phyloP scores from a whole-genome alignment of 768 basidiomycete genomes.

The Suillus clintonianus region DNA sequence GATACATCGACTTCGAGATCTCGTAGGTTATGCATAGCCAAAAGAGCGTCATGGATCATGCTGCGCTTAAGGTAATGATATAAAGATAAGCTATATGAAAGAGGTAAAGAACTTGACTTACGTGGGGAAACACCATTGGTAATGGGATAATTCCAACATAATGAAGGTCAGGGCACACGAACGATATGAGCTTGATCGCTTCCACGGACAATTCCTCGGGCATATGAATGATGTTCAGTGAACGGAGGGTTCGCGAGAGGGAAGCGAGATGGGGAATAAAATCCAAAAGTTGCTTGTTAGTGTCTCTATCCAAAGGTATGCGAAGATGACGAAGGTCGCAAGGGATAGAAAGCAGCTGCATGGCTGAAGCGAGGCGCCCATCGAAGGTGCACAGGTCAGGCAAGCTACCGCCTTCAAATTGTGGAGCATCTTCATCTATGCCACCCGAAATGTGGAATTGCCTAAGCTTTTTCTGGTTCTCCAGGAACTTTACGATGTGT shows the following conservation, averaged over 20 bases:
- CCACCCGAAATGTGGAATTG: constrained; percentile 36
- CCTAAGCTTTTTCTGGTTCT: constrained; percentile 45
- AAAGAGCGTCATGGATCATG: constrained; percentile 37
- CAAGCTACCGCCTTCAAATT: constrained; percentile 36
- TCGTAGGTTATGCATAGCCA: constrained; percentile 35
- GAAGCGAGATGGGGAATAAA: constrained; percentile 34
- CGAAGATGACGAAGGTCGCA: constrained; percentile 49
- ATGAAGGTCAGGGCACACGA: constrained; percentile 34
- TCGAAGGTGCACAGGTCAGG: constrained; percentile 47
- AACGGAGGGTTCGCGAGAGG: constrained; percentile 34
- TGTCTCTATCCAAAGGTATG: constrained; percentile 41
- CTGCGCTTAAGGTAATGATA: constrained; percentile 21
- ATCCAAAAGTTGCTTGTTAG: constrained; percentile 27
- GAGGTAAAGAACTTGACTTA: constrained; percentile 24
- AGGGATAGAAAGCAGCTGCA: constrained; percentile 36
- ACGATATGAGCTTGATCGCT: constrained; percentile 33
- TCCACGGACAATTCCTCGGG: constrained; percentile 34
- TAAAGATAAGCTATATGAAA: constrained; percentile 6
- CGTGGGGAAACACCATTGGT: constrained; percentile 34
- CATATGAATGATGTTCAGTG: constrained; percentile 37
- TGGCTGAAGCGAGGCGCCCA: constrained; percentile 43
- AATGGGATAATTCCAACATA: constrained; percentile 41
- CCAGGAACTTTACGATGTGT: constrained; percentile 48
- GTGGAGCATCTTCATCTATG: constrained; percentile 21
- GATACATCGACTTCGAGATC: constrained; percentile 40